phyloP scores from a whole-genome alignment of 768 basidiomycete species.

The Rhodotorula taiwanensis region DNA sequence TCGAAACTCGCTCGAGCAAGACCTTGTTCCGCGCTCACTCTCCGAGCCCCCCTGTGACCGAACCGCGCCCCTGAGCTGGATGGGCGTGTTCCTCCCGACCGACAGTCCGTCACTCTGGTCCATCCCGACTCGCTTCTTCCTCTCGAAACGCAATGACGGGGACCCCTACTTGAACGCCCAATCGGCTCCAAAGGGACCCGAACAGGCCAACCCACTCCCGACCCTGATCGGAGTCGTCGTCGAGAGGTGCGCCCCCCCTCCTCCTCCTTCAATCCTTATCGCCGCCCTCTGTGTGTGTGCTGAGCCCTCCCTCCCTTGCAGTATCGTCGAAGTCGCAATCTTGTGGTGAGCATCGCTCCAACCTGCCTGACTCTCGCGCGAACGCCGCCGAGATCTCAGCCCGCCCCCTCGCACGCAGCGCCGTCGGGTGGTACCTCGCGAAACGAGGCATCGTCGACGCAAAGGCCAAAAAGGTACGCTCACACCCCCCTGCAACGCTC shows the following conservation, averaged over 20 bases:
- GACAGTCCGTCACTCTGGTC: too few species aligned
- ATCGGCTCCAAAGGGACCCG: slow-evolving; percentile 1
- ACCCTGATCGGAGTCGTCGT: slow-evolving; percentile 26
- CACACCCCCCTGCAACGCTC: background rate
- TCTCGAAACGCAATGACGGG: too few species aligned
- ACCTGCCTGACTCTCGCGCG: too few species aligned
- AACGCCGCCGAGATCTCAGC: background rate
- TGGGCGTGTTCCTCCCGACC: slow-evolving; percentile 9
- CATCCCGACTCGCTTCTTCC: too few species aligned
- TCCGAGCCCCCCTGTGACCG: too few species aligned
- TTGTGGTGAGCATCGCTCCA: slow-evolving; percentile 14
- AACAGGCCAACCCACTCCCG: slow-evolving; percentile 5
- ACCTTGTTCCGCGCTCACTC: too few species aligned
- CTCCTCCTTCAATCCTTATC: background rate
- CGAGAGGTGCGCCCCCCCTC: slow-evolving; percentile 15
- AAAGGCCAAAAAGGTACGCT: slow-evolving; percentile 70
- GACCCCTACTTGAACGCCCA: too few species aligned
- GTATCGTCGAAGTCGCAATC: slow-evolving; percentile 35
- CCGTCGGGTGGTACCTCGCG: slow-evolving; percentile 55
- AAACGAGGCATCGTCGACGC: slow-evolving; percentile 75
- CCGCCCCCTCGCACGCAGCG: slow-evolving; percentile 2
- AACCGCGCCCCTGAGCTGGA: too few species aligned
- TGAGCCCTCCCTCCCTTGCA: background rate
- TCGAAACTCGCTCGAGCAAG: too few species aligned
- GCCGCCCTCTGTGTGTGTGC: too few species aligned